Base-by-base conservation (phyloP, 192 early-diverging fungal genomes). In the Coemansia sp. region DNA sequence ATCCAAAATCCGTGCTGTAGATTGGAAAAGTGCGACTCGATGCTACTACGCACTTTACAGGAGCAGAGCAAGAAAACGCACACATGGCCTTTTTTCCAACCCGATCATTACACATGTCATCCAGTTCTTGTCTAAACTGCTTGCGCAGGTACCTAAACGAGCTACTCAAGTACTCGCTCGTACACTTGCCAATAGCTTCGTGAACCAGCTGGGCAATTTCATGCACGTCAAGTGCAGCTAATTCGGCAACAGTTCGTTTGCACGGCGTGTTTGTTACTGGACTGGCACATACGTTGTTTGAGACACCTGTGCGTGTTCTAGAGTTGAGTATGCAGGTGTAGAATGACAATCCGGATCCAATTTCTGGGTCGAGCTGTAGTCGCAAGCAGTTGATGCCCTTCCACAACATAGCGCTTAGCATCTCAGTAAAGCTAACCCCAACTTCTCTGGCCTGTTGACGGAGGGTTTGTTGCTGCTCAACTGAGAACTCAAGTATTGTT, bases 21-120 rank as follows among this genome's bases (percentile, higher is more conserved):
- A 81, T 81, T 3, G 72, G 78, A 41, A 81, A 81, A 4, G 58
- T 75, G 50, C 72, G 68, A 37, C 78, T 81, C 9, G 69, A 69
- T 2, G 78, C 75, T 8, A 81, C 55, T 0, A 66, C 65, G 60
- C 72, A 81, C 63, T 81, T 81, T 11, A 60, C 69, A 0, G 60
- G 22, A 1, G 15, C 41, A 7, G 72, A 60, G 11, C 38, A 23
- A 8, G 75, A 62, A 45, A 75, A 81, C 14, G 58, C 62, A 12
- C 75, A 65, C 69, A 81, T 75, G 2, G 55, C 6, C 49, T 65
- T 65, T 14, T 68, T 53, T 6, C 11, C 52, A 17, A 43, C 19
- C 7, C 54, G 23, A 5, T 72, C 69, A 4, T 17, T 29, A 2
- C 27, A 32, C 21, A 59, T 69, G 29, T 65, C 57, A 4, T 54